Evolutionary conservation across 2,329 filamentous ascomycete species (phyloP).

Genomic region (Alternaria atra): DNA sequence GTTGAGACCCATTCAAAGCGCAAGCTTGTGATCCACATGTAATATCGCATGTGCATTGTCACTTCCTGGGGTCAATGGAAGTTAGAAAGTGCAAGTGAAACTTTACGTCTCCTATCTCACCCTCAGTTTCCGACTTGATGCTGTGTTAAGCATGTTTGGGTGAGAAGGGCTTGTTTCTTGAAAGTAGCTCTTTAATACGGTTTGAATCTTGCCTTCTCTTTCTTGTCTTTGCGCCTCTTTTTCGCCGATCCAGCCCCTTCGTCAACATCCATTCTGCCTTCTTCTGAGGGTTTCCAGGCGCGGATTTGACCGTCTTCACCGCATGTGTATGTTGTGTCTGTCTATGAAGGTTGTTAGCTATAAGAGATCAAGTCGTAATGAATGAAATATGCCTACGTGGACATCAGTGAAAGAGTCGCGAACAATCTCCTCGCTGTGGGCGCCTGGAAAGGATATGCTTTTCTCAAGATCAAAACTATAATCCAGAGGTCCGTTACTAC

Average conservation of each 20-base stretch:
- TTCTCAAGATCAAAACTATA: constrained; percentile 40
- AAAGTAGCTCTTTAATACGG: constrained; percentile 22
- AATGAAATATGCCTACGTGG: constrained; percentile 34
- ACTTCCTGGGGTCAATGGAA: too few relatives aligned
- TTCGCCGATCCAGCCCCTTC: constrained; percentile 29
- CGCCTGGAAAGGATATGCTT: constrained; percentile 49
- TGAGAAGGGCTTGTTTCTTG: not conserved
- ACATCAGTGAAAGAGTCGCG: constrained; percentile 55
- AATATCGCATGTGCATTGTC: too few relatives aligned
- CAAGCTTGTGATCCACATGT: too few relatives aligned
- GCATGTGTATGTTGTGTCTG: constrained; percentile 54
- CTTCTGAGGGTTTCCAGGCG: constrained; percentile 50
- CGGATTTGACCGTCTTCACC: constrained; percentile 60
- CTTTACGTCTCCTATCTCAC: too few relatives aligned
- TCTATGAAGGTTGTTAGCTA: constrained; percentile 27
- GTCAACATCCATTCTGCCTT: constrained; percentile 38
- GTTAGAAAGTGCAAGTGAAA: too few relatives aligned
- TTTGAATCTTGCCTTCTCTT: constrained; percentile 51
- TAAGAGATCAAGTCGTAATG: not conserved
- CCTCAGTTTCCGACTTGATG: too few relatives aligned
- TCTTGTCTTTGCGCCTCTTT: constrained; percentile 38
- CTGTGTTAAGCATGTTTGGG: not conserved
- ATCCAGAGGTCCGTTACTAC: constrained; percentile 32
- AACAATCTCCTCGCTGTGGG: constrained; percentile 60
- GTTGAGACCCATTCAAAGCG: too few relatives aligned